These are phyloP conservation scores for Phytophthora boehmeriae DNA, from an alignment of 352 stramenopile species.

Conservation along the genomic window DNA sequence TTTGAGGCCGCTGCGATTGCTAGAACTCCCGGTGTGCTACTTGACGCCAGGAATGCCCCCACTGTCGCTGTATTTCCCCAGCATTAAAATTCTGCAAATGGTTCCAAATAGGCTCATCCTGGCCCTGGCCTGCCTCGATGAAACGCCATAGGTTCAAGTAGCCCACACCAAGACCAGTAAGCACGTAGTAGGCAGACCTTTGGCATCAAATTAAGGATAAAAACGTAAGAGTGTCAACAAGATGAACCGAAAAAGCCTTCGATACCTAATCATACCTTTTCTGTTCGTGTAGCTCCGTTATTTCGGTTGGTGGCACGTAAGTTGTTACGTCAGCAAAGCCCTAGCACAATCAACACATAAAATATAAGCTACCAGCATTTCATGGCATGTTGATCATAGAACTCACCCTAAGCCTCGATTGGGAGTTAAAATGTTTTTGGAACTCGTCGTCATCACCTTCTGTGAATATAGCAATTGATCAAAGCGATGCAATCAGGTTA, in stretches of 20 bases:
- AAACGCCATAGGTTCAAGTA: conserved; percentile 82
- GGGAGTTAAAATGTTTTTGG: conserved; percentile 74
- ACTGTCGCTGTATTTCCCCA: conserved; percentile 64
- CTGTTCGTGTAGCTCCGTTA: conserved; percentile 9
- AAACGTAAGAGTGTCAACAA: conserved; percentile 6
- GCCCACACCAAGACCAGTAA: conserved; percentile 75
- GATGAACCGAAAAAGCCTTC: not conserved
- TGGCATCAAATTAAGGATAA: not conserved
- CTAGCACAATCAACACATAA: conserved; percentile 34
- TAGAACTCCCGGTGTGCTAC: conserved; percentile 24
- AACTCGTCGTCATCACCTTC: conserved; percentile 82
- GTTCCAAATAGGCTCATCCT: conserved; percentile 52
- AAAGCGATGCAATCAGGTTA: conserved; percentile 7
- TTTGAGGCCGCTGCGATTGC: conserved; percentile 54
- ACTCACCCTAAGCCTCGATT: conserved; percentile 63
- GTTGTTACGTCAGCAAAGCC: conserved; percentile 76
- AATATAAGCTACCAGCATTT: conserved; percentile 2
- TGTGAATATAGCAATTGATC: conserved; percentile 14
- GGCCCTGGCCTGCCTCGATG: conserved; percentile 36
- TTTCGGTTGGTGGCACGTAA: conserved; percentile 30
- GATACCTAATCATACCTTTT: conserved; percentile 21
- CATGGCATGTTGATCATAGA: too few species aligned
- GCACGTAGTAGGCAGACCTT: conserved; percentile 72
- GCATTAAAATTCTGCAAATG: conserved; percentile 59
- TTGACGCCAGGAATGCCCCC: conserved; percentile 58